Evolutionary conservation across 1,139 yeast genomes (phyloP).

Genomic region (Pichia sp.): DNA sequence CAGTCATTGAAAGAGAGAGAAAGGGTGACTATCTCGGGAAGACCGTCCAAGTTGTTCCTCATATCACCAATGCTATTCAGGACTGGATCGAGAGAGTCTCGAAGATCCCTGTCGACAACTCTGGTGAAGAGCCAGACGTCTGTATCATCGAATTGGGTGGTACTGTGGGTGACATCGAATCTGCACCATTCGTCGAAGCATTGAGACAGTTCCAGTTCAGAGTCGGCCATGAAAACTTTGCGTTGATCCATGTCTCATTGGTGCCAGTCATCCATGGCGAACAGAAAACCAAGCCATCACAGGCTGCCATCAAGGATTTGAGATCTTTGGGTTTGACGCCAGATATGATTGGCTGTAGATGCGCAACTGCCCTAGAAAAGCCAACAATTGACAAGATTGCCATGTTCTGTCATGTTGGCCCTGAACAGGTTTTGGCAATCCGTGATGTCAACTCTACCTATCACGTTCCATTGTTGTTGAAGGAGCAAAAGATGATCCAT

Average conservation of each 20-base stretch:
- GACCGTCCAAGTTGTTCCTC: conserved; percentile 99
- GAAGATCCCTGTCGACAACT: conserved; percentile 84
- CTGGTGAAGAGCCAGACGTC: conserved; percentile 84
- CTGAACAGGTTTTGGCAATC: conserved; percentile 93
- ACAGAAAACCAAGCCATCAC: conserved; percentile 98
- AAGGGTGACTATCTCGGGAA: conserved; percentile 97
- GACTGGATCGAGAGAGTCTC: conserved; percentile 98
- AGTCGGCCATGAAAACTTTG: conserved; percentile 91
- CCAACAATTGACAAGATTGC: conserved; percentile 92
- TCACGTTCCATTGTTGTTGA: conserved; percentile 89
- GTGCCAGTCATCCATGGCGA: conserved; percentile 98
- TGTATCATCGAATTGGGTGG: conserved; percentile 98
- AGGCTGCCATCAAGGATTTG: conserved; percentile 95
- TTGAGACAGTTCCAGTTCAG: conserved; percentile 97
- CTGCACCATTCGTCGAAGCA: conserved; percentile 98
- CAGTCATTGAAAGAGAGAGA: conserved; percentile 91
- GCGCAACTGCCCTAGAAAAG: conserved; percentile 74
- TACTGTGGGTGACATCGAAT: conserved; percentile 98
- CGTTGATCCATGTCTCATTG: conserved; percentile 91
- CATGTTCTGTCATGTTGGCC: conserved; percentile 98
- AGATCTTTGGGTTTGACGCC: conserved; percentile 93
- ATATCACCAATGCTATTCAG: conserved; percentile 93
- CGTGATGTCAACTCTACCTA: conserved; percentile 96
- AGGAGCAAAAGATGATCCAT: conserved; percentile 80
- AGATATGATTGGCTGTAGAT: conserved; percentile 97